These are phyloP conservation scores for Lactarius akahatsu DNA, from an alignment of 768 basidiomycete genomes.

Conservation along the genomic window DNA sequence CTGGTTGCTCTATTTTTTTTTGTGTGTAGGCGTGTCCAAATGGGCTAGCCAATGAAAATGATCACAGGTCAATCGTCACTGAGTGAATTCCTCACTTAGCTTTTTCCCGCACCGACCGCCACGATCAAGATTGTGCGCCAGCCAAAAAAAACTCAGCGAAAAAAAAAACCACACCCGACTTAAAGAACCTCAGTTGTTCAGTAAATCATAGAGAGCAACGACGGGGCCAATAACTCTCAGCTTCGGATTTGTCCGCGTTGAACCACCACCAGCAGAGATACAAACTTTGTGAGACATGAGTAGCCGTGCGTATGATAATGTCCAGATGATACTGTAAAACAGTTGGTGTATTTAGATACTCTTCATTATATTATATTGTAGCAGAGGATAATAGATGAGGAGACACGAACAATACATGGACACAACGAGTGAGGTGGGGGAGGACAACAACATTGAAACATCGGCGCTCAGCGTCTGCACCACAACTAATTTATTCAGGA, in stretches of 20 bases:
- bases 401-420: constrained; percentile 6
- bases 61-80: constrained; percentile 7
- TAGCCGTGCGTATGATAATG: constrained; percentile 23
- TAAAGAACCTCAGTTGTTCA: background rate
- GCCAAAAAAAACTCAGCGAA: constrained; percentile 5
- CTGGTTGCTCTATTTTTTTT: constrained; percentile 5
- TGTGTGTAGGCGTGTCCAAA: constrained; percentile 5
- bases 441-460: background rate
- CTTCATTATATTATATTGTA: constrained; percentile 24
- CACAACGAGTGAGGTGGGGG: background rate
- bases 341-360: constrained; percentile 23
- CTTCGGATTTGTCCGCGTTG: constrained; percentile 7
- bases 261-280: constrained; percentile 13
- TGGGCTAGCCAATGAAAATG: constrained; percentile 4
- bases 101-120: background rate
- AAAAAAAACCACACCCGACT: constrained; percentile 12
- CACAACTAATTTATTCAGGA: background rate
- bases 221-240: constrained; percentile 12
- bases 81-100: constrained; percentile 2
- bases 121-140: constrained; percentile 19
- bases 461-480: background rate
- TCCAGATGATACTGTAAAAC: constrained; percentile 22
- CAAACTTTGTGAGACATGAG: constrained; percentile 15
- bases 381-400: constrained; percentile 8
- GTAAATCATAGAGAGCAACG: constrained; percentile 7